Evolutionary conservation across 805 yeast species (phyloP), one percentile per base, ranked within the genome.

Genomic region (Kodamaea restingae): DNA sequence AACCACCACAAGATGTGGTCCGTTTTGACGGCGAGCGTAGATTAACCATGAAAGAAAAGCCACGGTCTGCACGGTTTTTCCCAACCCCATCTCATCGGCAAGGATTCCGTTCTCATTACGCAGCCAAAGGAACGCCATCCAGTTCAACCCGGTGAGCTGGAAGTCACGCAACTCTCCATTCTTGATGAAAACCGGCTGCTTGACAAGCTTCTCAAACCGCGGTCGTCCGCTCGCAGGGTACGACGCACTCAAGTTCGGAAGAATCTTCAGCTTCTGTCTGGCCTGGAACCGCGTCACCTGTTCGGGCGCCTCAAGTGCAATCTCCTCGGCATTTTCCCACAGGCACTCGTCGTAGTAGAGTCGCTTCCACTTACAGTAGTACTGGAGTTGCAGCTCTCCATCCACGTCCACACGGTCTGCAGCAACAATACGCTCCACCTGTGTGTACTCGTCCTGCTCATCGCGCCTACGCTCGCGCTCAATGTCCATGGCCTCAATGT

Each of bases 91-190:
- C 62, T 93, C 98, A 68, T 93, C 98, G 4, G 98, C 98, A 30
- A 93, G 68, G 36, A 93, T 93, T 40, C 98, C 98, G 61, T 93
- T 93, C 65, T 93, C 97, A 61, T 91, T 87, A 54, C 97, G 78
- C 3, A 96, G 87, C 98, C 98, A 93, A 45, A 93, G 68, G 59
- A 91, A 93, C 0, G 98, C 98, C 98, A 93, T 93, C 99, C 99
- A 93, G 63, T 93, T 93, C 46, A 93, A 75, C 41, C 99, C 99
- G 0, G 98, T 93, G 60, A 93, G 74, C 69, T 93, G 99, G 76
- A 93, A 93, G 66, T 93, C 98, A 60, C 98, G 79, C 47, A 93
- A 73, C 59, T 84, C 93, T 36, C 97, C 96, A 54, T 84, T 81
- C 58, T 88, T 88, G 48, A 93, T 81, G 55, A 84, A 93, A 10